phyloP scores from a whole-genome alignment of 805 yeast genomes.

The Spathaspora hagerdaliae region DNA sequence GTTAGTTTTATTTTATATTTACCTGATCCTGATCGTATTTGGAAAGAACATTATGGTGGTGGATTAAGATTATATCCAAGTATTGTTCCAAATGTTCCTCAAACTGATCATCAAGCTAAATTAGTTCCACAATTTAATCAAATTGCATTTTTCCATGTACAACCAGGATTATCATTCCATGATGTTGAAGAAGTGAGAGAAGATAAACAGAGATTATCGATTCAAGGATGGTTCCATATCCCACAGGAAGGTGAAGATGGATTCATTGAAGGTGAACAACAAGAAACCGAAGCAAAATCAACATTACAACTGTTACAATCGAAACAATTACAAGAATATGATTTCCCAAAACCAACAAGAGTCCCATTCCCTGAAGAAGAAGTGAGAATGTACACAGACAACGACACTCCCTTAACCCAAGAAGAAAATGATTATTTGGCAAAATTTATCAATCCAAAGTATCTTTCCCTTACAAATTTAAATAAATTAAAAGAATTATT shows the following conservation, averaged over 20 bases:
- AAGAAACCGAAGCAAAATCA: slow-evolving; percentile 64
- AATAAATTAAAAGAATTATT: slow-evolving; percentile 48
- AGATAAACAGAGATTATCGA: slow-evolving; percentile 84
- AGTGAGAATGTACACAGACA: slow-evolving; percentile 19
- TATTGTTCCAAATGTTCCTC: slow-evolving; percentile 84
- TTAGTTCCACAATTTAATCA: slow-evolving; percentile 93
- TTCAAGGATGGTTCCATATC: slow-evolving; percentile 98
- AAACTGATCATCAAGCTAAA: slow-evolving; percentile 63
- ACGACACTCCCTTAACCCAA: slow-evolving; percentile 14
- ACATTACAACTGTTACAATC: slow-evolving; percentile 79
- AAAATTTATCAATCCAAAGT: slow-evolving; percentile 53
- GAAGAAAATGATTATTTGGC: slow-evolving; percentile 48
- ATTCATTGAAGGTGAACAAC: slow-evolving; percentile 77
- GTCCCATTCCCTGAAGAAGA: slow-evolving; percentile 39
- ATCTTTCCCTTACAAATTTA: slow-evolving; percentile 37
- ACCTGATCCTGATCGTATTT: slow-evolving; percentile 84
- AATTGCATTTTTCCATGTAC: slow-evolving; percentile 91
- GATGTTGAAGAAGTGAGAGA: slow-evolving; percentile 96
- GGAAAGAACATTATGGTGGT: slow-evolving; percentile 96
- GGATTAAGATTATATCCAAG: slow-evolving; percentile 84
- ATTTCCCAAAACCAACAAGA: slow-evolving; percentile 68
- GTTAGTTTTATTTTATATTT: slow-evolving; percentile 89
- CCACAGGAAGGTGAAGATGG: slow-evolving; percentile 94
- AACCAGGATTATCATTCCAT: slow-evolving; percentile 95
- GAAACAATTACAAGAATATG: slow-evolving; percentile 71